Conservation (phyloP, 2,329 filamentous ascomycete genomes). For the Alternaria atra region DNA sequence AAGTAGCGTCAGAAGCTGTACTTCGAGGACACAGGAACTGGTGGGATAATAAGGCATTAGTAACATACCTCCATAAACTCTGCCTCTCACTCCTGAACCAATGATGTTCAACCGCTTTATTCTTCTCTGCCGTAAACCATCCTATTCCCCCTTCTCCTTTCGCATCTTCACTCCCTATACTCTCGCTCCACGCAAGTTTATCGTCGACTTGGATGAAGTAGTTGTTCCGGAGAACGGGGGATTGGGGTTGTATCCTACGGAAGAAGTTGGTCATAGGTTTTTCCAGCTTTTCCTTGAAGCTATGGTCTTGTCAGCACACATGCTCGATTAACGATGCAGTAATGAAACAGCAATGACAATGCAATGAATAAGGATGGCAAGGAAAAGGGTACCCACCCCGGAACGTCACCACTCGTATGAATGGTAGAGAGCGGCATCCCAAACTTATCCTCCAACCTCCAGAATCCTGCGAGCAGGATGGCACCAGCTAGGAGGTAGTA, state of each 20-base stretch:
- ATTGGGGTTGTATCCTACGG: slow-evolving; percentile 69
- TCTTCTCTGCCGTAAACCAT: slow-evolving; percentile 76
- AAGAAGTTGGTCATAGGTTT: slow-evolving; percentile 86
- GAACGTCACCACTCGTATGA: slow-evolving; percentile 79
- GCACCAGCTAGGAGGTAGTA: slow-evolving; percentile 82
- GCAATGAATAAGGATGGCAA: not conserved
- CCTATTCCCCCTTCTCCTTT: slow-evolving; percentile 60
- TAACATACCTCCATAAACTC: slow-evolving; percentile 64
- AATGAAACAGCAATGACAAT: too few species aligned
- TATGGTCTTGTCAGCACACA: not conserved
- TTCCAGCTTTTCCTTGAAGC: slow-evolving; percentile 73
- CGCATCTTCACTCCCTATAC: slow-evolving; percentile 76
- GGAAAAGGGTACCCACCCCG: slow-evolving; percentile 53
- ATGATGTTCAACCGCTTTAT: slow-evolving; percentile 76
- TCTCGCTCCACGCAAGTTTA: slow-evolving; percentile 75
- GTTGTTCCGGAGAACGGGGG: slow-evolving; percentile 75
- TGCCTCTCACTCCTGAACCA: slow-evolving; percentile 81
- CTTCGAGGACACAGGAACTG: not conserved
- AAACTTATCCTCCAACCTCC: slow-evolving; percentile 81
- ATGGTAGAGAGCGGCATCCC: slow-evolving; percentile 76
- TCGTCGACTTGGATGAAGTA: slow-evolving; percentile 92
- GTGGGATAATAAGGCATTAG: not conserved
- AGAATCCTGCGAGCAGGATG: slow-evolving; percentile 82
- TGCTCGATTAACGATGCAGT: not conserved
- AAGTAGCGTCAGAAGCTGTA: not conserved